These are phyloP conservation scores for Thraustochytrium sp. DNA, from an alignment of 352 stramenopile species.

Conservation along the genomic window DNA sequence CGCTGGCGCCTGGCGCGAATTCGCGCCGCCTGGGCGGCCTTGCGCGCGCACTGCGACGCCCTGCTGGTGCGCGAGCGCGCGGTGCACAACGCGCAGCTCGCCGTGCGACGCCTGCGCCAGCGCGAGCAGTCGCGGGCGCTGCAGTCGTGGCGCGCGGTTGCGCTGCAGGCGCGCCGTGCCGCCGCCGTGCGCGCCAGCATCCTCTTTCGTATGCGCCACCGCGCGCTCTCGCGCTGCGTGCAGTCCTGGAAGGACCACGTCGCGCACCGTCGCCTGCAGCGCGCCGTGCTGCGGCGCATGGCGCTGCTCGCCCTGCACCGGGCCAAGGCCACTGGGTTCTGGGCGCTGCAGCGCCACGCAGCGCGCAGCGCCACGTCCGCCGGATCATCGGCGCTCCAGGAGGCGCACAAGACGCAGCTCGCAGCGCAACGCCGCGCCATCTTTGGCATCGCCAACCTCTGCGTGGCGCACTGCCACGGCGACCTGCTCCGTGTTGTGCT, in stretches of 20 bases:
- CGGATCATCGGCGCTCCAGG: neutral
- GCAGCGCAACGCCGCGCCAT: neutral
- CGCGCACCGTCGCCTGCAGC: neutral
- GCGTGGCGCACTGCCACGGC: neutral
- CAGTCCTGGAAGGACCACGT: neutral
- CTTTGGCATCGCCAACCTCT: neutral
- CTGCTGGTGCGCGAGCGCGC: neutral
- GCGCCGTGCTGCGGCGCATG: neutral
- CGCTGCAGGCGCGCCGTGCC: neutral
- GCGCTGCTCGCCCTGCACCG: neutral
- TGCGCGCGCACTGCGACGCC: too few relatives aligned
- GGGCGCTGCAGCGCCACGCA: neutral
- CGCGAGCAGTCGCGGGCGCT: neutral
- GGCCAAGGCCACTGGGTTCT: neutral
- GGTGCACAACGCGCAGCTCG: neutral
- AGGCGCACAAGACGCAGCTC: neutral
- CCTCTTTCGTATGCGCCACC: neutral
- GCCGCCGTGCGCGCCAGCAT: neutral
- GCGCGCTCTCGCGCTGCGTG: neutral
- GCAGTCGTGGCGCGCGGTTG: neutral
- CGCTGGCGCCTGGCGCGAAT: neutral
- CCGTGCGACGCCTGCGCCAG: neutral
- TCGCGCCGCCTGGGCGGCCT: neutral
- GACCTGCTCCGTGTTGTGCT: neutral
- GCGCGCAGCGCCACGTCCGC: neutral